Conservation (phyloP, 257 asterid genomes). For the Fraxinus cuspidata region DNA sequence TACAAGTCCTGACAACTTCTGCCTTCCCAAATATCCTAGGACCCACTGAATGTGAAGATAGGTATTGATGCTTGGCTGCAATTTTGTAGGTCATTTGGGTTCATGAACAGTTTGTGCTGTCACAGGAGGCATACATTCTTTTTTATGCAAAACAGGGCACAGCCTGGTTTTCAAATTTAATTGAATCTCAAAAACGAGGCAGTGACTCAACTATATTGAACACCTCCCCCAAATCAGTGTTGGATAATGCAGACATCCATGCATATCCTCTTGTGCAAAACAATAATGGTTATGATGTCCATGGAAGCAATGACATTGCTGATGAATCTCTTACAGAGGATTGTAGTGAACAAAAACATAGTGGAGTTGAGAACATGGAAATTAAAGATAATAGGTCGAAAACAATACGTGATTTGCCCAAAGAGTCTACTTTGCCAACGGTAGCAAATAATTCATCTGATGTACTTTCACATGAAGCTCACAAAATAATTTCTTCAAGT, state of each 20-base stretch:
- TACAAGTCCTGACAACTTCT: background rate
- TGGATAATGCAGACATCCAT: conserved; percentile 44
- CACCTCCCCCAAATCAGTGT: conserved; percentile 85
- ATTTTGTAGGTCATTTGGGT: conserved; percentile 57
- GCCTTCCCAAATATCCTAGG: background rate
- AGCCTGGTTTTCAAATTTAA: conserved; percentile 66
- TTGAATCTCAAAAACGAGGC: conserved; percentile 45
- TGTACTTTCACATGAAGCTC: conserved; percentile 26
- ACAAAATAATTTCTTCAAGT: conserved; percentile 32
- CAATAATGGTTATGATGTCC: conserved; percentile 23
- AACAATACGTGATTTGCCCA: conserved; percentile 4
- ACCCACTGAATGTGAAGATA: background rate
- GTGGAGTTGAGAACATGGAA: conserved; percentile 27
- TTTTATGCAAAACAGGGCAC: conserved; percentile 76
- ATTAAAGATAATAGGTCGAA: conserved; percentile 13
- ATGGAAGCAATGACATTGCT: conserved; percentile 29
- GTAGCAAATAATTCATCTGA: conserved; percentile 25
- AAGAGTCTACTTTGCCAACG: conserved; percentile 26
- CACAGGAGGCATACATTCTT: conserved; percentile 89
- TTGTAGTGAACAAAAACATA: conserved; percentile 24
- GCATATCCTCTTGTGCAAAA: conserved; percentile 32
- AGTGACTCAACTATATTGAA: conserved; percentile 33
- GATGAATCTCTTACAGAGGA: conserved; percentile 27
- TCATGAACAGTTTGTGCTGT: conserved; percentile 61
- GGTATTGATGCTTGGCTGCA: conserved; percentile 20